These are phyloP conservation scores for Penicillium paxilli DNA, from an alignment of 495 filamentous ascomycete genomes.

Conservation along the genomic window DNA sequence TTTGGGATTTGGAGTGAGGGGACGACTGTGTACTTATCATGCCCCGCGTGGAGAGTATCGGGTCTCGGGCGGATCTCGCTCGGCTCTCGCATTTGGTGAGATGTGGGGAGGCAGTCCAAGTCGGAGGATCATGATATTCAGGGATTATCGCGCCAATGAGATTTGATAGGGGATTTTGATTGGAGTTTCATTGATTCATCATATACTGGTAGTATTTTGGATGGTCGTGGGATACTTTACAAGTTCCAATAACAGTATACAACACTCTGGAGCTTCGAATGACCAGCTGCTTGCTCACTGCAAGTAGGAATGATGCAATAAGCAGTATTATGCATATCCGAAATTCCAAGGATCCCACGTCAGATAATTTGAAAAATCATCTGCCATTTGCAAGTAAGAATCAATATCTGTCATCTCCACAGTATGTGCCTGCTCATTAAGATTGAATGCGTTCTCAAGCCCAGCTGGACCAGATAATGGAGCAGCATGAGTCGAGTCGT, in stretches of 20 bases:
- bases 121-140: too few relatives aligned
- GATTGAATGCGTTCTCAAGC: neutral
- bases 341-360: slow-evolving; percentile 9
- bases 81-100: too few relatives aligned
- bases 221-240: too few relatives aligned
- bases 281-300: too few relatives aligned
- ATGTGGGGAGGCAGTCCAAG: too few relatives aligned
- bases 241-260: too few relatives aligned
- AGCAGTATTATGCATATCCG: slow-evolving; percentile 1
- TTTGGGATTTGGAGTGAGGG: neutral
- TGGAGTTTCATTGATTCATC: too few relatives aligned
- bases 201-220: too few relatives aligned
- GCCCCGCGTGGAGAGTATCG: neutral
- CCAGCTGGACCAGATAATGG: neutral
- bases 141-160: too few relatives aligned
- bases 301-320: too few relatives aligned
- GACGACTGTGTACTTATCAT: neutral
- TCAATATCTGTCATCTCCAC: neutral
- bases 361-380: slow-evolving; percentile 6
- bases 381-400: neutral
- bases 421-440: neutral
- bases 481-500: neutral
- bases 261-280: too few relatives aligned
- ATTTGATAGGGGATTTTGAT: too few relatives aligned
- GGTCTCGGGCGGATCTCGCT: slow-evolving; percentile 22